These are phyloP conservation scores for Domatiomyces globalis DNA, from an alignment of 2,329 filamentous ascomycete species.

Conservation along the genomic window DNA sequence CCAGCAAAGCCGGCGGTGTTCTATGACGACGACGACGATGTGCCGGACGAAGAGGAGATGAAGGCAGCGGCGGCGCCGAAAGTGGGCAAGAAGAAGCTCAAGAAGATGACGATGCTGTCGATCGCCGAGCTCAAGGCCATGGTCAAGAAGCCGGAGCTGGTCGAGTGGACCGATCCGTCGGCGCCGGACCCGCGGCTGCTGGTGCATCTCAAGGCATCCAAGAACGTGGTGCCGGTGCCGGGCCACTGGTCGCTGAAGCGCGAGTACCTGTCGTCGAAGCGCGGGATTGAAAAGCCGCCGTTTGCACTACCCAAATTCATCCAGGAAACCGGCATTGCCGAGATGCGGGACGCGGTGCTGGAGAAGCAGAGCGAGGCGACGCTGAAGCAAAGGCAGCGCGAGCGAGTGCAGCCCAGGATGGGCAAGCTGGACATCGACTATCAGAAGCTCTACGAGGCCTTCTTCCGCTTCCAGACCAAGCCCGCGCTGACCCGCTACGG, in stretches of 20 bases:
- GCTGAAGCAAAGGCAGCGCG: slow-evolving; percentile 88
- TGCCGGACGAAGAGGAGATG: slow-evolving; percentile 69
- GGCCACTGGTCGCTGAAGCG: slow-evolving; percentile 90
- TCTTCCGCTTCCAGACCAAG: slow-evolving; percentile 96
- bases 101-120: slow-evolving; percentile 79
- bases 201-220: slow-evolving; percentile 85
- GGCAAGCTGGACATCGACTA: slow-evolving; percentile 97
- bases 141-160: slow-evolving; percentile 79
- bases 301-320: slow-evolving; percentile 94
- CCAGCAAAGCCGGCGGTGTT: slow-evolving; percentile 71
- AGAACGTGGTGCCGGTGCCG: slow-evolving; percentile 91
- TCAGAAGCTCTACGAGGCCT: slow-evolving; percentile 93
- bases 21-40: slow-evolving; percentile 70
- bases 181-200: slow-evolving; percentile 78
- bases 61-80: slow-evolving; percentile 48
- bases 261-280: slow-evolving; percentile 92
- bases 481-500: slow-evolving; percentile 86
- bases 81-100: slow-evolving; percentile 88
- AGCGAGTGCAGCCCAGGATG: slow-evolving; percentile 88
- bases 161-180: slow-evolving; percentile 94
- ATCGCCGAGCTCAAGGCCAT: slow-evolving; percentile 91
- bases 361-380: slow-evolving; percentile 90
- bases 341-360: slow-evolving; percentile 92
- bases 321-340: slow-evolving; percentile 87
- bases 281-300: slow-evolving; percentile 87